Conservation (phyloP, 2,329 filamentous ascomycete species). For the Colletotrichum musae region DNA sequence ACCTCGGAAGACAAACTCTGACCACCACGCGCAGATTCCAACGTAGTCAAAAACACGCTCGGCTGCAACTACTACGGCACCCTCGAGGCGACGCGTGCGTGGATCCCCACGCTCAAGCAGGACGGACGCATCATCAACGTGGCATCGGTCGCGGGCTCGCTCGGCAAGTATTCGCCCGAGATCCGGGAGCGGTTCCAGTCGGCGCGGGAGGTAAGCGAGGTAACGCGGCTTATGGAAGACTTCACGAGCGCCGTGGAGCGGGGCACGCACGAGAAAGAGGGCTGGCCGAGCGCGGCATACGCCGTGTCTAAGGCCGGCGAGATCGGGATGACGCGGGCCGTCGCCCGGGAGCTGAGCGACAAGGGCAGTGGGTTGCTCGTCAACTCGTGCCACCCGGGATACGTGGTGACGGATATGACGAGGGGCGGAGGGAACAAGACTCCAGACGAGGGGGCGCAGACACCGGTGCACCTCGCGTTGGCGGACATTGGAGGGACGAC, state of each 20-base stretch:
- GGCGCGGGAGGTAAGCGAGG: constrained; percentile 56
- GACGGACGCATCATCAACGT: constrained; percentile 65
- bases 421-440: constrained; percentile 55
- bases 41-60: constrained; percentile 64
- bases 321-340: constrained; percentile 56
- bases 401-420: constrained; percentile 63
- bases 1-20: background rate
- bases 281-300: constrained; percentile 66
- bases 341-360: constrained; percentile 52
- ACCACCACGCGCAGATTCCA: constrained; percentile 33
- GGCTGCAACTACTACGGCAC: constrained; percentile 68
- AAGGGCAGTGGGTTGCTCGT: constrained; percentile 48
- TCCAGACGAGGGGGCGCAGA: constrained; percentile 60
- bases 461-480: constrained; percentile 58
- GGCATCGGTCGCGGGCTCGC: constrained; percentile 58
- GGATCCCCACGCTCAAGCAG: constrained; percentile 61
- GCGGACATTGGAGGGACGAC: constrained; percentile 52
- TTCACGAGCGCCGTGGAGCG: constrained; percentile 62
- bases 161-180: constrained; percentile 61
- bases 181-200: constrained; percentile 59
- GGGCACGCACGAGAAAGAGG: constrained; percentile 60
- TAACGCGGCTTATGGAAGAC: constrained; percentile 63
- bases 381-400: constrained; percentile 60
- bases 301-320: constrained; percentile 61
- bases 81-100: constrained; percentile 57